Percentiles rank a stretch among this genome's conserved stretches.
phyloP scores from a whole-genome alignment of 768 basidiomycete genomes.

The Psilocybe subaeruginosa region DNA sequence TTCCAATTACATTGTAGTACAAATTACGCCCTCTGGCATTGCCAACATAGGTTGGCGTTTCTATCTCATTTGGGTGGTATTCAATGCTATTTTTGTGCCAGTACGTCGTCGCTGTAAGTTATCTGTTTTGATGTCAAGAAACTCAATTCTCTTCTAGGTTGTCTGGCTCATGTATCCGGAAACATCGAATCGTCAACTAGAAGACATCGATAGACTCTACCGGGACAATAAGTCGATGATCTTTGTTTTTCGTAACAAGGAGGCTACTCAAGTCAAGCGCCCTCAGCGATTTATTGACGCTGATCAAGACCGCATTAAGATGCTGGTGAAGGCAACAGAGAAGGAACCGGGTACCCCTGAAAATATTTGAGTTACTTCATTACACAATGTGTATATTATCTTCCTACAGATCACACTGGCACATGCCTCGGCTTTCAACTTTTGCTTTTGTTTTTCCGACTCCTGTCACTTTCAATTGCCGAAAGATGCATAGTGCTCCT shows the following conservation, averaged over 20 bases:
- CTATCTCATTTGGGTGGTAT: conserved; percentile 52
- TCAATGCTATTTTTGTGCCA: conserved; percentile 52
- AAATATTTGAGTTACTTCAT: not conserved
- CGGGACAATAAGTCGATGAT: conserved; percentile 45
- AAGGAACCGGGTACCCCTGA: not conserved
- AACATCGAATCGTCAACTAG: conserved; percentile 50
- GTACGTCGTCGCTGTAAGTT: conserved; percentile 21
- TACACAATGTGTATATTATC: not conserved
- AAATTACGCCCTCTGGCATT: conserved; percentile 51
- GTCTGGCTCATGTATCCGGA: conserved; percentile 52
- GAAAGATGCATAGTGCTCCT: conserved; percentile 14
- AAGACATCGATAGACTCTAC: conserved; percentile 53
- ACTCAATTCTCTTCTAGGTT: conserved; percentile 27
- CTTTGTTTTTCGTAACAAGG: conserved; percentile 43
- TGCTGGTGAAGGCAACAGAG: conserved; percentile 5
- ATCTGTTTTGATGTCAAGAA: not conserved
- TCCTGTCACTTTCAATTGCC: conserved; percentile 14
- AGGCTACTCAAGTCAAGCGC: conserved; percentile 44
- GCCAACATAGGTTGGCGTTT: conserved; percentile 50
- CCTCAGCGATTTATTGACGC: conserved; percentile 46
- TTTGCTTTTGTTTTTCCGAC: conserved; percentile 4
- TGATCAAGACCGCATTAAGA: conserved; percentile 29
- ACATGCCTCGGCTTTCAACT: not conserved
- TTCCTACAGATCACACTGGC: not conserved
- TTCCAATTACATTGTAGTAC: conserved; percentile 54